Evolutionary conservation across 2,329 filamentous ascomycete species (phyloP).

Genomic region (Ceratocystis harringtonii): DNA sequence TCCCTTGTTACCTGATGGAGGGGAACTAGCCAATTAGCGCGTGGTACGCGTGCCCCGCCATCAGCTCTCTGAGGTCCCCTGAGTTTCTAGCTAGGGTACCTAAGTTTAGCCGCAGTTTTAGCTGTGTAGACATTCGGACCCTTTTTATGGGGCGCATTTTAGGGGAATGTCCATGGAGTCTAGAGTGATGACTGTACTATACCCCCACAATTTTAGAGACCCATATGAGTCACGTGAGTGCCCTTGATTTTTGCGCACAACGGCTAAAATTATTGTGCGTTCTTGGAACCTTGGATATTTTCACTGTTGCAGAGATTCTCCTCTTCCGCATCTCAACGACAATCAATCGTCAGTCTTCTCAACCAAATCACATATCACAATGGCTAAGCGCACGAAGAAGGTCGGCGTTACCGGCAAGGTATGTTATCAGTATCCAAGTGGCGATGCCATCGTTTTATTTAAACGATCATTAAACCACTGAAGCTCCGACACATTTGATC

Average conservation of each 20-base stretch:
- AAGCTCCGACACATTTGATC: neutral
- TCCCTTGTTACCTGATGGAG: constrained; percentile 14
- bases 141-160: neutral
- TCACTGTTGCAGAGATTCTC: constrained; percentile 15
- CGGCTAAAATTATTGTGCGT: constrained; percentile 16
- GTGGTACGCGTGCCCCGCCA: constrained; percentile 17
- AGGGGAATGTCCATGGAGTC: neutral
- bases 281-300: constrained; percentile 16
- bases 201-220: constrained; percentile 7
- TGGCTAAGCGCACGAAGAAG: constrained; percentile 94
- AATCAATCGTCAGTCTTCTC: constrained; percentile 16
- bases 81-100: constrained; percentile 5
- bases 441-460: constrained; percentile 3
- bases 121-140: neutral
- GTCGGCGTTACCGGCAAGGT: constrained; percentile 71
- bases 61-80: constrained; percentile 15
- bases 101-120: neutral
- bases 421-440: constrained; percentile 22
- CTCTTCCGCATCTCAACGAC: constrained; percentile 19
- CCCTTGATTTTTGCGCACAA: constrained; percentile 17
- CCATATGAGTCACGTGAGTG: constrained; percentile 16
- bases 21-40: constrained; percentile 17
- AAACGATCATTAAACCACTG: neutral
- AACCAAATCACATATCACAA: constrained; percentile 40
- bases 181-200: constrained; percentile 8